Percentiles rank a stretch among this genome's conserved stretches.
Conservation (phyloP, 306 rosid genomes). For the Mucuna pruriens region DNA sequence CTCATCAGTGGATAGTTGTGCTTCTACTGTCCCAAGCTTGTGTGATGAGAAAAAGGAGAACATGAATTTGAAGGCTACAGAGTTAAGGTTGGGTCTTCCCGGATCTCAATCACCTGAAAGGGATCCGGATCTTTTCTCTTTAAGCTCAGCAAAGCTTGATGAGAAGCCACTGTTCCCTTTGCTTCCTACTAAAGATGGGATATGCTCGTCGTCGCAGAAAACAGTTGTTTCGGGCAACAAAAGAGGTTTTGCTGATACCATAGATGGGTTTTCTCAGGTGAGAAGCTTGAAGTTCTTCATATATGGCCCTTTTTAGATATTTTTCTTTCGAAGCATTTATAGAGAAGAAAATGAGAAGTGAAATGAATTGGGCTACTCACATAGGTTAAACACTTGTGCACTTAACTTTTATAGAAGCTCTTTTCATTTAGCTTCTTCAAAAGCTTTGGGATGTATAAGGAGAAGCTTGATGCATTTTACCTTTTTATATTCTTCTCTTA, state of each 20-base stretch:
- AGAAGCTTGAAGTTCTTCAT: conserved; percentile 33
- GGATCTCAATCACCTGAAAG: conserved; percentile 89
- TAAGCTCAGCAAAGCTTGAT: conserved; percentile 58
- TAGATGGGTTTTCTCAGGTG: conserved; percentile 76
- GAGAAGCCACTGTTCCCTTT: conserved; percentile 87
- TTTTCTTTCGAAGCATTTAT: too few species aligned
- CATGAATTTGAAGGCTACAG: conserved; percentile 86
- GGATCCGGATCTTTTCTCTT: conserved; percentile 51
- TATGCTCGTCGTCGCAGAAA: conserved; percentile 56
- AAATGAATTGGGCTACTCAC: too few species aligned
- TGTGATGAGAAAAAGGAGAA: conserved; percentile 66
- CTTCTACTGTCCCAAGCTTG: conserved; percentile 62
- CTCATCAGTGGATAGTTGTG: conserved; percentile 90
- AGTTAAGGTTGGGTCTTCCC: conserved; percentile 92
- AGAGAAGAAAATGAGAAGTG: too few species aligned
- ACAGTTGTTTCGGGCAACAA: conserved; percentile 79
- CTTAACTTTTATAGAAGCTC: too few species aligned
- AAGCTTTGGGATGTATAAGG: too few species aligned
- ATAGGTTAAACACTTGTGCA: too few species aligned
- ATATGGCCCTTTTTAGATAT: too few species aligned
- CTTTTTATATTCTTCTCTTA: too few species aligned
- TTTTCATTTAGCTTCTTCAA: too few species aligned
- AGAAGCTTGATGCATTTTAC: too few species aligned
- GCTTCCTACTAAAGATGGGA: conserved; percentile 84
- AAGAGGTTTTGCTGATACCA: conserved; percentile 87